These are phyloP conservation scores for Trametes sanguinea DNA, from an alignment of 768 basidiomycete genomes.

Conservation along the genomic window DNA sequence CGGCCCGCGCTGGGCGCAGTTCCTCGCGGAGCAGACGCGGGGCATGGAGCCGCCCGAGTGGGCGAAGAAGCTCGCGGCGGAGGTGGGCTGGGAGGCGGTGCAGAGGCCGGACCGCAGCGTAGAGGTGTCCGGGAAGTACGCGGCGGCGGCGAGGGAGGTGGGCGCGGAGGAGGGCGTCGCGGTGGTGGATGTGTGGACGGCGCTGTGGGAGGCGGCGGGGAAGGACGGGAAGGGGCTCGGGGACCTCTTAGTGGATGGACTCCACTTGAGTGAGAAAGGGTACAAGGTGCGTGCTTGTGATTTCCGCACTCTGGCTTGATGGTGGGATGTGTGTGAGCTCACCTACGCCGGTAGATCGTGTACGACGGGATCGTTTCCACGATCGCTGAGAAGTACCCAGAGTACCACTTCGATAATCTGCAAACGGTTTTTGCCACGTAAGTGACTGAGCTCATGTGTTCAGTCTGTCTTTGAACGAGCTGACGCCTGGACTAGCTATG, in stretches of 20 bases:
- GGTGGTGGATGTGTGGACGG: conserved; percentile 74
- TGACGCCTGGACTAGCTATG: neutral
- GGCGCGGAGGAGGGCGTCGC: conserved; percentile 56
- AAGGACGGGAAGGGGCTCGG: conserved; percentile 53
- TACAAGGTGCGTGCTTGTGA: conserved; percentile 56
- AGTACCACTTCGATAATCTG: conserved; percentile 66
- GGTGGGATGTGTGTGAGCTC: too few species aligned
- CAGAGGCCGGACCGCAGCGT: conserved; percentile 59
- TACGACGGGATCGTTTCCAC: conserved; percentile 63
- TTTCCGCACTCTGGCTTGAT: too few species aligned
- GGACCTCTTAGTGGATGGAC: conserved; percentile 66
- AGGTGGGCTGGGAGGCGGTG: conserved; percentile 46
- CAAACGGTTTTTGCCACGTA: conserved; percentile 60
- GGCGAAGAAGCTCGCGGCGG: conserved; percentile 43
- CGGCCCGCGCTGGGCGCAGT: too few species aligned
- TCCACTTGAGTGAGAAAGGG: conserved; percentile 77
- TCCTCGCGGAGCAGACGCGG: too few species aligned
- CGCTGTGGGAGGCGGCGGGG: conserved; percentile 70
- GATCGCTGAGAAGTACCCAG: conserved; percentile 61
- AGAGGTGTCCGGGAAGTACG: conserved; percentile 66
- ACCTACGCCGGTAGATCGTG: conserved; percentile 48
- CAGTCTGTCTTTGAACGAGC: too few species aligned
- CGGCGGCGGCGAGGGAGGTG: conserved; percentile 66
- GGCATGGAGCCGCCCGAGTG: conserved; percentile 60
- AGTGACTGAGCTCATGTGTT: conserved; percentile 27